Base-by-base conservation (phyloP, 2,329 filamentous ascomycete genomes). In the Aureobasidium sp. region DNA sequence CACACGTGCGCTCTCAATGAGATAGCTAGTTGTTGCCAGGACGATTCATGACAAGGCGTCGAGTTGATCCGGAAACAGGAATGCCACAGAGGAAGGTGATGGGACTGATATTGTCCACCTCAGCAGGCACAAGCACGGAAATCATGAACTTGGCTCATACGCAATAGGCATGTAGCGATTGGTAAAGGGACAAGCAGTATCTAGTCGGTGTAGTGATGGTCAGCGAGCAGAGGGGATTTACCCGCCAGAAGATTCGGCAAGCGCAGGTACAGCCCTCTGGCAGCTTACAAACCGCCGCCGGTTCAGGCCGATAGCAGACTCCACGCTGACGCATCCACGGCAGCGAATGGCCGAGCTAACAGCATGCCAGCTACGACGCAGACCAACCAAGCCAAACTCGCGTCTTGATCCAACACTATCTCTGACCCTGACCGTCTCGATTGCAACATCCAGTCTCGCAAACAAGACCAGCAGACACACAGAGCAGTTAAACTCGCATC, bases 241-340 rank as follows among this genome's bases (percentile, higher is more conserved):
- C 8, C 50, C 15, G 37, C 51, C 25, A 55, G 50, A 40, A 53
- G 35, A 29, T 53, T 53, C 35, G 50, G 50, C 50, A 53, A 42
- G 50, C 11, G 15, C 50, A 40, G 31, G 46, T 29, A 50, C 31
- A 35, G 46, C 29, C 38, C 47, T 46, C 43, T 35, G 33, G 33
- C 40, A 19, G 53, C 40, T 40, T 46, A 35, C 53, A 57, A 31
- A 3, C 15, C 13, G n/a, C 15, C 13, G n/a, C 53, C 53, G 53
- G 40, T 46, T 21, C 5, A 45, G 29, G 40, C 51, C 51, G 51
- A 55, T 55, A 37, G 10, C 35, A 53, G 51, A 55, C 51, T 57
- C 53, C 38, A 57, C 53, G 53, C 53, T 57, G 53, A 57, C 38
- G 53, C 53, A 55, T 3, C 27, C 51, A 33, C 37, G 21, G 49